phyloP scores from a whole-genome alignment of 2,329 filamentous ascomycete genomes.

The Fusarium poae region DNA sequence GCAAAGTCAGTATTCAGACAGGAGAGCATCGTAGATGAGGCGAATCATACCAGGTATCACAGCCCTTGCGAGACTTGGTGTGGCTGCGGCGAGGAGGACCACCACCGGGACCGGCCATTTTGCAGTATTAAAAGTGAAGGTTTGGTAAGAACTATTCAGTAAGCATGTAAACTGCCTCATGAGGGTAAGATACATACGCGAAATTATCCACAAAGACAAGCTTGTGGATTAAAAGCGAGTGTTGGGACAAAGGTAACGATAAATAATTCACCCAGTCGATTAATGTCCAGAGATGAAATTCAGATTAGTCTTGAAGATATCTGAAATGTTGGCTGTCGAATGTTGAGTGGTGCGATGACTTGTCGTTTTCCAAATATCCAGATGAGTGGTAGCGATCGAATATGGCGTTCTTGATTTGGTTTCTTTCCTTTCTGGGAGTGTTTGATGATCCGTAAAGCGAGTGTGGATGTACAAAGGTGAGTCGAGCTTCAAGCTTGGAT shows the following conservation, averaged over 20 bases:
- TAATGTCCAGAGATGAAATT: conserved; percentile 24
- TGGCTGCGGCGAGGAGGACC: conserved; percentile 91
- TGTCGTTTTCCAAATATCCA: conserved; percentile 33
- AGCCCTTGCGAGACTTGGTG: conserved; percentile 98
- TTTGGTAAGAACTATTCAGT: conserved; percentile 47
- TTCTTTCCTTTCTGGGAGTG: conserved; percentile 35
- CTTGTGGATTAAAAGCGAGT: conserved; percentile 57
- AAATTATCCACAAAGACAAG: conserved; percentile 49
- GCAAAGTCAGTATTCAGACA: conserved; percentile 17
- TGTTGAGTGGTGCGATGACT: conserved; percentile 15
- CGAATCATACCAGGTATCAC: conserved; percentile 81
- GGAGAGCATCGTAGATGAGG: conserved; percentile 3
- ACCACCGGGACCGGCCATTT: conserved; percentile 94
- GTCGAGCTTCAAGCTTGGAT: conserved; percentile 26
- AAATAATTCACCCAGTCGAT: conserved; percentile 35
- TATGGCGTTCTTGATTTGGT: conserved; percentile 45
- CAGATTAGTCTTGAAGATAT: conserved; percentile 28
- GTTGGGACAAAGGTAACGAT: conserved; percentile 46
- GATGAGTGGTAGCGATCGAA: conserved; percentile 55
- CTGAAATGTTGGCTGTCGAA: conserved; percentile 24
- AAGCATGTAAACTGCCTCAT: conserved; percentile 25
- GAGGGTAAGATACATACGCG: conserved; percentile 46
- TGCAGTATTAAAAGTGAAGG: conserved; percentile 53
- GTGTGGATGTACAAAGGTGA: conserved; percentile 48
- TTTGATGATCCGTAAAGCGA: conserved; percentile 50